Percentiles rank a stretch among this genome's conserved stretches.
Conservation (phyloP, 2,329 filamentous ascomycete genomes). For the Venturia effusa region DNA sequence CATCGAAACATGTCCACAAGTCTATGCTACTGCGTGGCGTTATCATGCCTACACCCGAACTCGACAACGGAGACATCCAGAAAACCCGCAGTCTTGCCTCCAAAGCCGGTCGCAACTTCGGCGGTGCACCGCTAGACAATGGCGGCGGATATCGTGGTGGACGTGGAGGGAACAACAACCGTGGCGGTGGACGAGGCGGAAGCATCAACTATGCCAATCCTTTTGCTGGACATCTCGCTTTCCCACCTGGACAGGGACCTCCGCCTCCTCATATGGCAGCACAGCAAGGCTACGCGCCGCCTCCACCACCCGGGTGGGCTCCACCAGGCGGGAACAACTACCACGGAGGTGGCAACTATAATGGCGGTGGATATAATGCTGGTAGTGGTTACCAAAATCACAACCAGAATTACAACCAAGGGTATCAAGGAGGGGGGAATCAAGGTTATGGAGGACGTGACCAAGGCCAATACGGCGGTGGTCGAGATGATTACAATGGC, state of each 20-base stretch:
- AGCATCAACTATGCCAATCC: conserved; percentile 43
- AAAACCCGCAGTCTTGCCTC: conserved; percentile 55
- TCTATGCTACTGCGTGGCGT: conserved; percentile 87
- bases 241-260: conserved; percentile 11
- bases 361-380: conserved; percentile 1
- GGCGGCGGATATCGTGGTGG: conserved; percentile 25
- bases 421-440: conserved; percentile 11
- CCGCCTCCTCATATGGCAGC: conserved; percentile 3
- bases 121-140: conserved; percentile 51
- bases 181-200: conserved; percentile 25
- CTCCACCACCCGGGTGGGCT: not conserved
- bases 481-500: conserved; percentile 19
- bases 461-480: conserved; percentile 15
- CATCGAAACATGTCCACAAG: conserved; percentile 64
- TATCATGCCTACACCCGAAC: conserved; percentile 57
- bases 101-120: conserved; percentile 56
- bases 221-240: conserved; percentile 12
- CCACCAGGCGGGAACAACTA: not conserved
- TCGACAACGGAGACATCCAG: conserved; percentile 68
- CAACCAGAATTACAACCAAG: not conserved
- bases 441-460: conserved; percentile 9
- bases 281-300: not conserved
- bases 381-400: conserved; percentile 1
- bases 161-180: conserved; percentile 26
- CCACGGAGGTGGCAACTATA: not conserved